phyloP scores from a whole-genome alignment of 129 eudicot genomes.

The Tagetes erecta region DNA sequence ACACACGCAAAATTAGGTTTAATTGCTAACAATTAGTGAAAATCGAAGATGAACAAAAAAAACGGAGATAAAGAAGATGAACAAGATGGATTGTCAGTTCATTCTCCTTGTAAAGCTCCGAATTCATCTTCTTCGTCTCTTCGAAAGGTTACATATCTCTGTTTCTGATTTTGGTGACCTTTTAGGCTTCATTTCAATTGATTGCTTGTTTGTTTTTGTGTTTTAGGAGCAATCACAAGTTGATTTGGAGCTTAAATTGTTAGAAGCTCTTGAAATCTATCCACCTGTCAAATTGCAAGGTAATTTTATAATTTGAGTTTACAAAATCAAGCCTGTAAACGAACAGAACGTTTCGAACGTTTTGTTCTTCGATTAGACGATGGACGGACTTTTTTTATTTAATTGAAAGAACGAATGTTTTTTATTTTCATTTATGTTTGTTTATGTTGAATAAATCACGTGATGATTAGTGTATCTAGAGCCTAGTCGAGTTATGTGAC shows the following conservation, averaged over 20 bases:
- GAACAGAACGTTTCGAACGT: too few species aligned
- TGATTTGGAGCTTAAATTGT: conserved; percentile 78
- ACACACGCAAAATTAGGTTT: conserved; percentile 4
- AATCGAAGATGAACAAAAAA: conserved; percentile 9
- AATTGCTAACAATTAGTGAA: not conserved
- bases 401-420: too few species aligned
- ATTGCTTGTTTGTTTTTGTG: conserved; percentile 4
- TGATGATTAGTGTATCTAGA: too few species aligned
- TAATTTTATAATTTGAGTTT: conserved; percentile 4
- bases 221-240: conserved; percentile 75
- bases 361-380: too few species aligned
- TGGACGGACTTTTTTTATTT: too few species aligned
- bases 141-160: conserved; percentile 53
- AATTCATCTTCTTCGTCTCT: conserved; percentile 77
- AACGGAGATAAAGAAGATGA: conserved; percentile 54
- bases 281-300: conserved; percentile 88
- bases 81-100: conserved; percentile 87
- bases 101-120: conserved; percentile 89
- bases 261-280: conserved; percentile 91
- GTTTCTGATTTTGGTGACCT: not conserved
- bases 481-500: too few species aligned
- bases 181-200: not conserved
- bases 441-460: too few species aligned
- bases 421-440: too few species aligned
- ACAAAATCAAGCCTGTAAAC: too few species aligned